Evolutionary conservation across 2,329 filamentous ascomycete genomes (phyloP).

Genomic region (Botrytis paeoniae): DNA sequence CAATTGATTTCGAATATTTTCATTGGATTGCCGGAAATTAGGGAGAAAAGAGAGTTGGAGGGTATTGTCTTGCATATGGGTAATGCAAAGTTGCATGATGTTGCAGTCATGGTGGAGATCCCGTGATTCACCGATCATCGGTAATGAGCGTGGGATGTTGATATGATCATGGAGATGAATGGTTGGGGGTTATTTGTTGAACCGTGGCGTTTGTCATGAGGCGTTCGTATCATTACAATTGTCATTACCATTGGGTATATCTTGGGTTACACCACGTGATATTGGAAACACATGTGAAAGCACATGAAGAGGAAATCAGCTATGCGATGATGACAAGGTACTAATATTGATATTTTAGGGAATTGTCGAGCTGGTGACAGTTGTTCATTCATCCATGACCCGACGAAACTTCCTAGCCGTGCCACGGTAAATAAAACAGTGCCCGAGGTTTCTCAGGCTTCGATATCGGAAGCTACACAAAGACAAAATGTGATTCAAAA

Average conservation of each 20-base stretch:
- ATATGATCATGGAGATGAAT: slow-evolving; percentile 7
- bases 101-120: slow-evolving; percentile 32
- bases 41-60: slow-evolving; percentile 11
- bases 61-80: slow-evolving; percentile 27
- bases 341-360: slow-evolving; percentile 40
- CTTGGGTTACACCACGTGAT: slow-evolving; percentile 33
- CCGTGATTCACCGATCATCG: slow-evolving; percentile 32
- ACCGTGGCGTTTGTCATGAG: slow-evolving; percentile 24
- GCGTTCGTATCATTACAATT: slow-evolving; percentile 19
- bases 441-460: slow-evolving; percentile 22
- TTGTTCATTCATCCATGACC: slow-evolving; percentile 50
- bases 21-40: slow-evolving; percentile 28
- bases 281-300: slow-evolving; percentile 22
- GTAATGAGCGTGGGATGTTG: slow-evolving; percentile 21
- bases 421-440: slow-evolving; percentile 21
- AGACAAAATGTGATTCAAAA: slow-evolving; percentile 27
- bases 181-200: slow-evolving; percentile 14
- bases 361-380: slow-evolving; percentile 49
- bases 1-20: slow-evolving; percentile 31
- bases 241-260: slow-evolving; percentile 15
- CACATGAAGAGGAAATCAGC: slow-evolving; percentile 20
- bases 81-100: slow-evolving; percentile 28
- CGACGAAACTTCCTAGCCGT: slow-evolving; percentile 28
- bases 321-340: slow-evolving; percentile 25
- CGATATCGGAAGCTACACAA: slow-evolving; percentile 20